A percentile compares a stretch with the other conserved stretches of the same genome.
Conservation (phyloP, 2,329 filamentous ascomycete genomes). For the Hymenoscyphus fraxineus region DNA sequence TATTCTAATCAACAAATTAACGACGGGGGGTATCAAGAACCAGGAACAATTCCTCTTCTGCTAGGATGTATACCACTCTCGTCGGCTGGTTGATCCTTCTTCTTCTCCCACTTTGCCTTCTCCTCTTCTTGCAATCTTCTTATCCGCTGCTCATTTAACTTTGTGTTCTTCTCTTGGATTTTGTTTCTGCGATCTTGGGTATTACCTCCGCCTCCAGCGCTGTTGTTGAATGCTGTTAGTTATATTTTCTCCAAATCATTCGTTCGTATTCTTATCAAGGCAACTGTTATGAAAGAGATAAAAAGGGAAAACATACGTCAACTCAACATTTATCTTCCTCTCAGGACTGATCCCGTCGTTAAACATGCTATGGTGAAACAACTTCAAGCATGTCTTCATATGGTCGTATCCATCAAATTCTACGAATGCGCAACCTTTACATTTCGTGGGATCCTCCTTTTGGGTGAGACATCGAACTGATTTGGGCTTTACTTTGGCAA, state of each 20-base stretch:
- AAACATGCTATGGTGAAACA: constrained; percentile 84
- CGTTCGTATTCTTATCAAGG: background rate
- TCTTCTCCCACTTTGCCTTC: constrained; percentile 26
- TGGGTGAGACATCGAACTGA: constrained; percentile 71
- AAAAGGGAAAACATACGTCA: constrained; percentile 60
- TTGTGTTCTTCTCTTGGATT: constrained; percentile 81
- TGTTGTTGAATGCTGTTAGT: constrained; percentile 34
- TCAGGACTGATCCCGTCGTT: constrained; percentile 50
- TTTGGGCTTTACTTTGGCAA: constrained; percentile 67
- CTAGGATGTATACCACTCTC: constrained; percentile 32
- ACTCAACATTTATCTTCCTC: constrained; percentile 85
- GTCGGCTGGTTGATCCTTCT: constrained; percentile 19
- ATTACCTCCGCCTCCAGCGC: constrained; percentile 82
- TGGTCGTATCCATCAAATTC: constrained; percentile 83
- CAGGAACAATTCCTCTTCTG: constrained; percentile 26
- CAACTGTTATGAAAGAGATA: background rate
- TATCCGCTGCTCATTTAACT: constrained; percentile 60
- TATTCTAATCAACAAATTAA: background rate
- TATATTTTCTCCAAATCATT: background rate
- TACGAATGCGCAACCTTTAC: constrained; percentile 78
- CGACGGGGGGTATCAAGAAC: constrained; percentile 7
- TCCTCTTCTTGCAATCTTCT: constrained; percentile 30
- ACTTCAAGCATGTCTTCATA: constrained; percentile 89
- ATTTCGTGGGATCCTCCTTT: constrained; percentile 57
- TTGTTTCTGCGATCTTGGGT: constrained; percentile 68